Percentiles rank a stretch among this genome's conserved stretches.
These are phyloP conservation scores for Elsinoe ampelina DNA, from an alignment of 2,329 filamentous ascomycete species.

Conservation along the genomic window DNA sequence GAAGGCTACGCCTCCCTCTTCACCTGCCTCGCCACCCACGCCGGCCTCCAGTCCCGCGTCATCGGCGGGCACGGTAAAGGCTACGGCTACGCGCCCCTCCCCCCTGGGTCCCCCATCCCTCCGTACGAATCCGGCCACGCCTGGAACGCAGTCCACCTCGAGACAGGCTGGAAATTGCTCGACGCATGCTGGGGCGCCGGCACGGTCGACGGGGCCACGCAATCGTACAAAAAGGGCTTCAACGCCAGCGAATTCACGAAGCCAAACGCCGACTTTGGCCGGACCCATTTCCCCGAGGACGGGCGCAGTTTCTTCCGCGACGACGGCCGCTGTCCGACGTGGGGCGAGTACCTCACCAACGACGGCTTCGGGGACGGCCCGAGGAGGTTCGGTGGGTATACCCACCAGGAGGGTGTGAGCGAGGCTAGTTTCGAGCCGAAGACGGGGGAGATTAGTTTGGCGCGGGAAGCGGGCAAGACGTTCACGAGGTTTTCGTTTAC, in stretches of 20 bases:
- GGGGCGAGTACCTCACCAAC: slow-evolving; percentile 74
- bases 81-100: slow-evolving; percentile 57
- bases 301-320: slow-evolving; percentile 60
- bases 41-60: slow-evolving; percentile 68
- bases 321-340: slow-evolving; percentile 56
- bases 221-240: slow-evolving; percentile 60
- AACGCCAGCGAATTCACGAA: slow-evolving; percentile 51
- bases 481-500: slow-evolving; percentile 63
- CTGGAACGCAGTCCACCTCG: slow-evolving; percentile 47
- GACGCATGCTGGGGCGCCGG: slow-evolving; percentile 93
- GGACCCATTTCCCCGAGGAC: slow-evolving; percentile 68
- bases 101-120: slow-evolving; percentile 57
- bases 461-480: slow-evolving; percentile 34
- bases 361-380: slow-evolving; percentile 37
- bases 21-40: slow-evolving; percentile 64
- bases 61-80: slow-evolving; percentile 80
- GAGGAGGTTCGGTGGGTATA: slow-evolving; percentile 38
- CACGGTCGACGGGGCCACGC: slow-evolving; percentile 44
- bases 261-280: slow-evolving; percentile 71
- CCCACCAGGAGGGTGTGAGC: slow-evolving; percentile 43
- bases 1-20: slow-evolving; percentile 84
- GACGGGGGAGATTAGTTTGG: slow-evolving; percentile 50
- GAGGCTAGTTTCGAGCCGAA: slow-evolving; percentile 53
- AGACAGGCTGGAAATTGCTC: slow-evolving; percentile 84
- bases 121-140: slow-evolving; percentile 37